Evolutionary conservation across 164 flowering plant genomes (phyloP), one percentile per base, ranked within the genome.

Genomic region (Dillenia turbinata): DNA sequence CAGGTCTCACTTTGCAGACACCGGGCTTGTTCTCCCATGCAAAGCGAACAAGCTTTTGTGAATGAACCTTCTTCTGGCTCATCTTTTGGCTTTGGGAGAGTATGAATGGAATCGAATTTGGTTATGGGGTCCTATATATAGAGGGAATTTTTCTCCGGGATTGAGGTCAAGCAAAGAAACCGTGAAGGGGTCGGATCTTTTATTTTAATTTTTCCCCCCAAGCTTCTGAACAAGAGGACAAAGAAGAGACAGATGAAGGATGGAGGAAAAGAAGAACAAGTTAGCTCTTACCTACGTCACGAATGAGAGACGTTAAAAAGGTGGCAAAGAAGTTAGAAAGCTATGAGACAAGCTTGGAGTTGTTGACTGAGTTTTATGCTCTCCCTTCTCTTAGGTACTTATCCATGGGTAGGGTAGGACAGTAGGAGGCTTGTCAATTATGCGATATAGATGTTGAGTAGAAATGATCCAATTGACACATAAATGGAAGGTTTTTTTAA

Each of bases 11-110:
- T 55, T 75, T 78, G 70, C 64, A 63, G 10, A 73, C 62, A 3
- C 83, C 86, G 10, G 86, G 80, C 61, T 65, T 70, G 63, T 77
- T 70, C 59, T 82, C 86, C 83, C 83, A 79, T 24, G 86, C 69
- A 60, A 79, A 82, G 59, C 83, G 77, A 9, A 77, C 60, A 5
- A 43, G 58, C 11, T 77, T 75, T 47, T 61, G 73, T 22, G 80
- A 72, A 16, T 71, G 62, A 60, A 73, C 71, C 49, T 70, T 77
- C 12, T 68, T 68, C 22, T 19, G 22, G 43, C 68, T 71, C 77
- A 75, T 75, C 12, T 45, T 61, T 54, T 45, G 66, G 14, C 47
- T 49, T 8, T 24, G 50, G 8, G 5, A 22, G 0, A 49, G 1
- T 46, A 9, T 58, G 46, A 50, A 63, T 54, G 47, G 12, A 47